Evolutionary conservation across 1,284 basidiomycete genomes (phyloP), one percentile per base, ranked within the genome.

Genomic region (Anthracocystis walkeri): DNA sequence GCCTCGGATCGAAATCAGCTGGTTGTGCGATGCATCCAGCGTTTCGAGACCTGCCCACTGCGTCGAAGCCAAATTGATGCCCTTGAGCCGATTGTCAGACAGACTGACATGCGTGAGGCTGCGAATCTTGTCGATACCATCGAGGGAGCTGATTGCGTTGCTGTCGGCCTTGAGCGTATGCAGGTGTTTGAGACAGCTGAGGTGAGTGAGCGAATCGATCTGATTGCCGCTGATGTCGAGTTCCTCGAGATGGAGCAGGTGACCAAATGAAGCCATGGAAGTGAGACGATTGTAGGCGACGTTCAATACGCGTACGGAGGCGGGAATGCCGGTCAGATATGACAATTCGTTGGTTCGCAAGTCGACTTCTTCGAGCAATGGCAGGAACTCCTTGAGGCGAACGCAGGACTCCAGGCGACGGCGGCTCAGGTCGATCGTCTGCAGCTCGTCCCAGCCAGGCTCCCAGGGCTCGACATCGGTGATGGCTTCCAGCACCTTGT

Each of bases 401-500:
- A 94, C 92, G 23, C 96, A 91, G 79, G 94, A 95, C 81, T 98
- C 95, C 51, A 96, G 87, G 51, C 90, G 89, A 85, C 92, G 92
- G 55, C 88, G 87, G 41, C 91, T 91, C 77, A 99, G 87, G 84
- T 98, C 91, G 75, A 99, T 91, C 16, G 87, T 86, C 60, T 84
- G 88, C 73, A 99, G 86, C 50, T 90, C 88, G 78, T 97, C 94
- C 96, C 96, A 99, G 84, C 94, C 89, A 18, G 95, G 94, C 84
- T 95, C 93, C 86, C 94, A 97, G 1, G 95, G 94, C 84, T 95
- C 92, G 14, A 95, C 91, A 82, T 98, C 95, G 45, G 95, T 98
- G 82, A 99, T 93, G 71, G 94, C 90, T 85, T 94, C 90, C 2
- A 99, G 91, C 3, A 99, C 89, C 49, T 90, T 90, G 85, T 97